These are phyloP conservation scores for Suillus ampliporus DNA, from an alignment of 768 basidiomycete species.

Conservation along the genomic window DNA sequence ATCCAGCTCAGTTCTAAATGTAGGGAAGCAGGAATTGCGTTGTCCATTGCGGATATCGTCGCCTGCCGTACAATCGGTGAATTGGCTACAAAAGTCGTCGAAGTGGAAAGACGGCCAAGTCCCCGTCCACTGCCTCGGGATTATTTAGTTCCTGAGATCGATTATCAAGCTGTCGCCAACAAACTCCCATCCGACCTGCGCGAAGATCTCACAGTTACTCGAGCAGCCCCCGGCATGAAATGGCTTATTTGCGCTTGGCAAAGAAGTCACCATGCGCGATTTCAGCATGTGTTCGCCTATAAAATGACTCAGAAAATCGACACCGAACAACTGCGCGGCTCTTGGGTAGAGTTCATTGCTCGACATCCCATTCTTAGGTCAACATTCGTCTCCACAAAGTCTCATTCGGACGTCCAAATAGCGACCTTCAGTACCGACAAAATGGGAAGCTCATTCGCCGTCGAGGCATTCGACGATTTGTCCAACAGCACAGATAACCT, in stretches of 20 bases:
- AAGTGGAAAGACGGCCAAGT: not conserved
- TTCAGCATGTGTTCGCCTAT: constrained; percentile 51
- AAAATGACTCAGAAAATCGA: constrained; percentile 39
- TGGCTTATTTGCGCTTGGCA: constrained; percentile 52
- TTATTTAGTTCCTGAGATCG: constrained; percentile 17
- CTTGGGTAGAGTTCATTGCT: constrained; percentile 44
- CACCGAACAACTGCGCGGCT: constrained; percentile 29
- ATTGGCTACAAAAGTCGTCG: constrained; percentile 21
- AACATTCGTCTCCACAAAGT: constrained; percentile 40
- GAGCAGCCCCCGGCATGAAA: constrained; percentile 39
- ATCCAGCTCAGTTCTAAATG: constrained; percentile 49
- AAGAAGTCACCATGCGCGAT: constrained; percentile 44
- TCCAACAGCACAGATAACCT: constrained; percentile 13
- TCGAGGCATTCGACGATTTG: constrained; percentile 17
- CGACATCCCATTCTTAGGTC: constrained; percentile 49
- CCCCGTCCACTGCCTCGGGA: not conserved
- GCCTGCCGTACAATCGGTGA: constrained; percentile 44
- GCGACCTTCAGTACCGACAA: constrained; percentile 31
- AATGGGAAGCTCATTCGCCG: constrained; percentile 8
- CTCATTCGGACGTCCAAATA: constrained; percentile 24
- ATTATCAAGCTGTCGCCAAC: constrained; percentile 17
- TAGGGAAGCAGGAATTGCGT: constrained; percentile 40
- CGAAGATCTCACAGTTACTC: constrained; percentile 24
- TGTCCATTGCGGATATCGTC: constrained; percentile 46
- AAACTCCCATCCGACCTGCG: constrained; percentile 22